Evolutionary conservation across 1,139 yeast species (phyloP), one percentile per base, ranked within the genome.

Genomic region (Meyerozyma elateridarum): DNA sequence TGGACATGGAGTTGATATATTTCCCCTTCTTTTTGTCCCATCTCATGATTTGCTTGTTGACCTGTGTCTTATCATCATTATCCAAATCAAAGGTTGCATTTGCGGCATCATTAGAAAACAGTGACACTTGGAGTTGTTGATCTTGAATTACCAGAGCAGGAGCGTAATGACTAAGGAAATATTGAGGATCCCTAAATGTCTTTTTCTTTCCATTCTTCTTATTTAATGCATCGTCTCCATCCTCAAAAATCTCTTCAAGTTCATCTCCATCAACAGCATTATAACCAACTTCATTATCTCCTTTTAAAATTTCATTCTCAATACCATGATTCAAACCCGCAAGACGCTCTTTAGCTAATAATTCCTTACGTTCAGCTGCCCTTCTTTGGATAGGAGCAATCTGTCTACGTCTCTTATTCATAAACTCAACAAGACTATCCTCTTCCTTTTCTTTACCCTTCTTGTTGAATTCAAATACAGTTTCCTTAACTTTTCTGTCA

Each of bases 11-110:
- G 52, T 88, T 87, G 52, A 89, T 73, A 56, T 85, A 91, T 46
- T 88, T 88, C 47, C 95, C 94, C 58, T 85, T 83, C 73, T 88
- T 88, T 59, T 77, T 84, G 62, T 91, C 97, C 98, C 98, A 93
- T 54, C 76, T 73, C 74, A 81, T 81, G 29, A 83, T 78, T 44
- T 85, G 91, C 39, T 73, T 74, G 45, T 79, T 79, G 17, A 61
- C 71, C 51, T 71, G 79, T 29, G 70, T 62, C 44, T 76, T 77
- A 48, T 85, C 98, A 49, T 91, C 97, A 36, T 73, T 78, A 35
- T 73, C 80, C 45, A 93, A 65, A 54, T 89, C 96, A 56, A 88
- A 89, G 0, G 95, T 70, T 1, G 96, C 97, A 24, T 69, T 67
- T 12, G 79, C 76, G 1, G 96, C 97, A 38, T 80, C 94, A 40